Base-by-base conservation (phyloP, 108 stramenopile genomes). In the Nitzschia putrida region DNA sequence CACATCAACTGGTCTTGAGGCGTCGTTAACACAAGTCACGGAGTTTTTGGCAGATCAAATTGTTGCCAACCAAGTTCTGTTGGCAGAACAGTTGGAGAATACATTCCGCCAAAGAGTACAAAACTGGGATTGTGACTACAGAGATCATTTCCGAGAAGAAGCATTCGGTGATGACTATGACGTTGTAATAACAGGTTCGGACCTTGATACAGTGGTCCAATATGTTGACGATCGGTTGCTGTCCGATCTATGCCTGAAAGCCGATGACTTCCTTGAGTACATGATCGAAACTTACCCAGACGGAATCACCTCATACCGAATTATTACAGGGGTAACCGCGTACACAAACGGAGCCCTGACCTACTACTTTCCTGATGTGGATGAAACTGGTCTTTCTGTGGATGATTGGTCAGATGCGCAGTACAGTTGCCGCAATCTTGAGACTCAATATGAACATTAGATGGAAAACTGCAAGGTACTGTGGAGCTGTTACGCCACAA, bases 191-290 rank as follows among this genome's bases (percentile, higher is more conserved):
- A 42, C 53, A 12, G 29, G 29, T 34, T 34, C 29, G 29, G 42
- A 68, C 22, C 24, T 68, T 25, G 22, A 18, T 41, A 20, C n/a
- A 9, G 67, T 56, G n/a, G 41, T 68, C 18, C 58, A 74, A 10
- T 83, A 72, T 34, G 53, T 83, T 52, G 74, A 83, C 16, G 53
- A 71, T 11, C 51, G 74, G 12, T 53, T 83, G 0, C 51, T 83
- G 16, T 67, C 73, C 23, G 68, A 83, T 12, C 29, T 83, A 8
- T 83, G 81, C 47, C 66, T 79, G 7, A 25, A 70, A 11, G n/a
- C 16, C 40, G 9, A 20, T 12, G 81, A 83, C 54, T 79, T 83
- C 42, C 24, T 64, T 49, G 22, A 23, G 6, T 74, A 57, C 42
- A 38, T 74, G 13, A 25, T 34, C 11, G 21, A 53, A 4, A 41